A percentile compares a stretch with the other conserved stretches of the same genome.
Conservation (phyloP, 495 filamentous ascomycete genomes). For the Annulohypoxylon nitens region DNA sequence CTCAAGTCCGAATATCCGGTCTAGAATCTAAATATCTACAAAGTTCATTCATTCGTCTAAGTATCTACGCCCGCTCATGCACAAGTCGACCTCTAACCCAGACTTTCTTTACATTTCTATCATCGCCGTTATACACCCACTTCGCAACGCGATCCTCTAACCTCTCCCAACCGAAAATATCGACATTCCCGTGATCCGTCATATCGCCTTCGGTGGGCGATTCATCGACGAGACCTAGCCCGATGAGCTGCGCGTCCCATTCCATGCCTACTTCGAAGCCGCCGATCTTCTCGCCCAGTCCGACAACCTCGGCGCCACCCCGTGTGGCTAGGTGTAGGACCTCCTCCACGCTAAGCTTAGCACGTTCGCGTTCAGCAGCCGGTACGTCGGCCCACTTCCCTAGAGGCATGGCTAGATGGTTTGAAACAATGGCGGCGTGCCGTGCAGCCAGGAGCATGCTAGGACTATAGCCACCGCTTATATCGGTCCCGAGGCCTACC, state of each 20-base stretch:
- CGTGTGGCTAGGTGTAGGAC: conserved; percentile 86
- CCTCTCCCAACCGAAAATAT: conserved; percentile 87
- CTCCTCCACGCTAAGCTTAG: conserved; percentile 83
- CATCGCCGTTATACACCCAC: conserved; percentile 91
- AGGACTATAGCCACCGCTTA: conserved; percentile 85
- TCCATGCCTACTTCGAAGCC: conserved; percentile 87
- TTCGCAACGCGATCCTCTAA: conserved; percentile 84
- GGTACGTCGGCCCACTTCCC: conserved; percentile 46
- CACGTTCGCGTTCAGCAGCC: conserved; percentile 49
- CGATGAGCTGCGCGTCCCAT: conserved; percentile 87
- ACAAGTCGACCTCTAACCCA: conserved; percentile 87
- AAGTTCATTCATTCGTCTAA: not conserved
- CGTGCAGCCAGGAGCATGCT: conserved; percentile 83
- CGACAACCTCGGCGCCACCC: conserved; percentile 83
- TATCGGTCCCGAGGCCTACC: conserved; percentile 89
- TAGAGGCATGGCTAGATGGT: conserved; percentile 71
- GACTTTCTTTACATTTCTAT: conserved; percentile 81
- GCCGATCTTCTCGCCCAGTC: conserved; percentile 75
- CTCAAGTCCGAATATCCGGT: not conserved
- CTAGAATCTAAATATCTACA: not conserved
- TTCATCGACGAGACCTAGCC: conserved; percentile 63
- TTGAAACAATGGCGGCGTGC: conserved; percentile 79
- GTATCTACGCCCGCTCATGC: conserved; percentile 63
- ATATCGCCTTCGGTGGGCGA: conserved; percentile 44
- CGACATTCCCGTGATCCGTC: conserved; percentile 67